Evolutionary conservation across 2,329 filamentous ascomycete genomes (phyloP), one percentile per base, ranked within the genome.

Genomic region (Talaromyces sp.): DNA sequence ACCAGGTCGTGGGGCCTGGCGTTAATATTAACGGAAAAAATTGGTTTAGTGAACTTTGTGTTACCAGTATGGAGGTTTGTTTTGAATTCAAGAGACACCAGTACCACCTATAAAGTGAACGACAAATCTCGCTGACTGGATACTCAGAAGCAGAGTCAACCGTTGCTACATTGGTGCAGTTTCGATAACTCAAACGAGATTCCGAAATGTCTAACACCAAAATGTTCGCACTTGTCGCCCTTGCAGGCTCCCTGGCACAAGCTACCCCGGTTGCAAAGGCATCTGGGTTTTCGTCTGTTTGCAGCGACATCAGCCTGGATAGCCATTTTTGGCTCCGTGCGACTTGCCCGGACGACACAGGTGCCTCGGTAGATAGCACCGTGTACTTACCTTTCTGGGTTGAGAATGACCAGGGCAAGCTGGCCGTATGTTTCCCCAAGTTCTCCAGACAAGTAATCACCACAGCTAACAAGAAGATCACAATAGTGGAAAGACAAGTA

Each of bases 261-360:
- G 43, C 43, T 26, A 24, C 43, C 10, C 43, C 43, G 24, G 24
- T 50, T 9, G 9, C 12, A 26, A 21, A 19, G 24, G 19, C 19
- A 21, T 12, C 53, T 5, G 61, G 63, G 7, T 64, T 56, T 32
- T 41, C 59, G 5, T 53, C 57, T n/a, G 54, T 61, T 26, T 64
- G 63, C 29, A 56, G 58, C 11, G 57, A 62, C 29, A 59, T 63
- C n/a, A 53, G 35, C 26, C 8, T 57, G n/a, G 43, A 61, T 31
- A 55, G 21, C 31, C n/a, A 54, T 19, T n/a, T 48, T 21, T 64
- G 61, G 63, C 35, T 64, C 21, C 26, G 58, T 19, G 63, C 56
- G 10, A 63, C 60, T 38, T 64, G 63, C 46, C 54, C 59, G 14
- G 57, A 55, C 17, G 59, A 58, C 12, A 52, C 43, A 26, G 59